These are phyloP conservation scores for Nakazawaea pomicola DNA, from an alignment of 805 yeast genomes.

Conservation along the genomic window DNA sequence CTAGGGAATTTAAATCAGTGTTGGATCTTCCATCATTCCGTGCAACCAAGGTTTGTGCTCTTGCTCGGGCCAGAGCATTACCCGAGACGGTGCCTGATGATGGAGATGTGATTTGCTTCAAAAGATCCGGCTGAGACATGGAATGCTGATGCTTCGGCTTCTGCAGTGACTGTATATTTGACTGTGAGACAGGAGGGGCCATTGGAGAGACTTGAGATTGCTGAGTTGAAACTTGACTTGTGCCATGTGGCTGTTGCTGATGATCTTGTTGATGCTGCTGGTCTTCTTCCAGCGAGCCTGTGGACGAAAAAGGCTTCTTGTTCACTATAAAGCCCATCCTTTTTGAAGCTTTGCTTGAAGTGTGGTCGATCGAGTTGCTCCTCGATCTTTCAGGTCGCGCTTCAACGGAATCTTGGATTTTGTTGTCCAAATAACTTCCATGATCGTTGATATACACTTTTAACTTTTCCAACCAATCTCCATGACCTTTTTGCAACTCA, in stretches of 20 bases:
- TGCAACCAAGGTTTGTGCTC: conserved; percentile 10
- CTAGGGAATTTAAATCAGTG: background rate
- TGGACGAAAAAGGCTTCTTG: conserved; percentile 21
- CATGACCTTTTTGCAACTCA: conserved; percentile 30
- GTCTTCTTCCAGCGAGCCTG: conserved; percentile 15
- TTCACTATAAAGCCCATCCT: conserved; percentile 71
- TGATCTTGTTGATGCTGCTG: conserved; percentile 10
- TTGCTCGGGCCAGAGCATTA: conserved; percentile 4
- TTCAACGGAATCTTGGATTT: conserved; percentile 19
- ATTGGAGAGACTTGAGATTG: conserved; percentile 15
- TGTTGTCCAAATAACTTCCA: conserved; percentile 26
- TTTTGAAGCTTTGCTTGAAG: conserved; percentile 63
- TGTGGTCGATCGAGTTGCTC: conserved; percentile 35
- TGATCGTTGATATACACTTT: conserved; percentile 34
- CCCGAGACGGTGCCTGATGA: conserved; percentile 5
- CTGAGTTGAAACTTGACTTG: conserved; percentile 10
- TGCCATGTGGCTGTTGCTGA: background rate
- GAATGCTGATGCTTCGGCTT: conserved; percentile 7
- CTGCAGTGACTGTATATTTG: conserved; percentile 10
- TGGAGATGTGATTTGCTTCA: conserved; percentile 1
- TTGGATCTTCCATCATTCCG: background rate
- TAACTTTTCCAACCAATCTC: conserved; percentile 41
- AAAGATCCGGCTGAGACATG: conserved; percentile 6
- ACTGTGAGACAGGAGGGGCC: conserved; percentile 17
- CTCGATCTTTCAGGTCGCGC: conserved; percentile 16